Conservation (phyloP, 2,329 filamentous ascomycete species). For the Zymoseptoria pseudotritici region DNA sequence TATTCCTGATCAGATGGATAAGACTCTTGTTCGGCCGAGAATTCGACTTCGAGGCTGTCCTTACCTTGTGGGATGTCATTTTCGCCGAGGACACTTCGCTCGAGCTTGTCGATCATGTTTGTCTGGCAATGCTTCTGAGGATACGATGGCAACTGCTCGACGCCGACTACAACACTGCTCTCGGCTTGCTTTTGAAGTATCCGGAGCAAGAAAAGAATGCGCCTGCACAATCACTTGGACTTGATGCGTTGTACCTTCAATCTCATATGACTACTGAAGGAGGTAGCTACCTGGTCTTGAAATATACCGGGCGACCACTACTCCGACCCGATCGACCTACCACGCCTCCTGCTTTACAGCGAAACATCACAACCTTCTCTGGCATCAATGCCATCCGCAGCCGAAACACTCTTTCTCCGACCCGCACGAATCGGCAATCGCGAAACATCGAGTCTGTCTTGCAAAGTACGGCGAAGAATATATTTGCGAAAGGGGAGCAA, state of each 20-base stretch:
- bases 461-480: constrained; percentile 67
- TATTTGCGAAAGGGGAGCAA: constrained; percentile 65
- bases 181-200: constrained; percentile 79
- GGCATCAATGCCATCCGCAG: constrained; percentile 17
- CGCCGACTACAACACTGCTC: constrained; percentile 77
- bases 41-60: constrained; percentile 77
- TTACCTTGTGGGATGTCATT: constrained; percentile 82
- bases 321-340: constrained; percentile 24
- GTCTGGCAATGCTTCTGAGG: constrained; percentile 84
- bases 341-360: constrained; percentile 27
- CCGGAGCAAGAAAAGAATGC: constrained; percentile 47
- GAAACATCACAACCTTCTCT: constrained; percentile 29
- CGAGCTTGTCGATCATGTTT: constrained; percentile 81
- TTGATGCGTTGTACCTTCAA: constrained; percentile 71
- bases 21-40: constrained; percentile 87
- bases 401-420: constrained; percentile 6
- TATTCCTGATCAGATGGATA: constrained; percentile 97
- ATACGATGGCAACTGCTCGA: constrained; percentile 84
- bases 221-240: constrained; percentile 61
- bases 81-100: constrained; percentile 79
- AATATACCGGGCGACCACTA: constrained; percentile 53
- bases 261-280: constrained; percentile 57
- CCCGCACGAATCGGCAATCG: constrained; percentile 16
- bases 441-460: constrained; percentile 62
- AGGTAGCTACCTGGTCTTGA: constrained; percentile 58